Percentiles rank a stretch among this genome's conserved stretches.
Evolutionary conservation across 805 yeast genomes (phyloP).

Genomic region (Starmerella davenportii): DNA sequence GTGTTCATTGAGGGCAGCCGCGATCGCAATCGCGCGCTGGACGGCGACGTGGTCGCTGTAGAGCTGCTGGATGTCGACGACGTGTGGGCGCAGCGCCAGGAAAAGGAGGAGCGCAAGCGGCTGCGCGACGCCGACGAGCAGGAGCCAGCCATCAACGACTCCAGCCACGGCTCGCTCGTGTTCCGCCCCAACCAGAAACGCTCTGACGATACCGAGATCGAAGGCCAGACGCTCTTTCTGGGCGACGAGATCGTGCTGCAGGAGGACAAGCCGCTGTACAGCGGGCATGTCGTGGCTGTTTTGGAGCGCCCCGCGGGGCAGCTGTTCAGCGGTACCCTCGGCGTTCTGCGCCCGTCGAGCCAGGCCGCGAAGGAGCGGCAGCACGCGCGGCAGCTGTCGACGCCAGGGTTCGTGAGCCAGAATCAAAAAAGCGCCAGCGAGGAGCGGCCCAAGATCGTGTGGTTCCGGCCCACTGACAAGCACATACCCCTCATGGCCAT

Average conservation of each 20-base stretch:
- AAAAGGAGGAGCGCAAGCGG: conserved; percentile 92
- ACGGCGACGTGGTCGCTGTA: conserved; percentile 91
- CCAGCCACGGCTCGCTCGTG: conserved; percentile 28
- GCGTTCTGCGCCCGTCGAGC: conserved; percentile 85
- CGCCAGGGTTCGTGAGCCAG: conserved; percentile 20
- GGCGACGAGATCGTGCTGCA: conserved; percentile 68
- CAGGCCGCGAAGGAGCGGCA: conserved; percentile 67
- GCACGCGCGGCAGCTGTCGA: conserved; percentile 18
- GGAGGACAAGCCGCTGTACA: conserved; percentile 81
- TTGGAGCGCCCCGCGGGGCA: conserved; percentile 96
- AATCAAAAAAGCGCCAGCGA: background rate
- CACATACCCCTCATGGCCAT: conserved; percentile 95
- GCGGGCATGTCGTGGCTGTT: conserved; percentile 97
- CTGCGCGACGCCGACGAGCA: conserved; percentile 40
- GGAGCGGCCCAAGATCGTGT: conserved; percentile 77
- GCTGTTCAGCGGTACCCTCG: conserved; percentile 83
- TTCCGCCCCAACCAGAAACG: conserved; percentile 95
- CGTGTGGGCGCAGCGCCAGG: conserved; percentile 92
- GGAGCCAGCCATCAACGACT: background rate
- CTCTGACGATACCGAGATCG: conserved; percentile 96
- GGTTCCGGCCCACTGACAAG: conserved; percentile 98
- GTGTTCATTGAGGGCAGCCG: conserved; percentile 95
- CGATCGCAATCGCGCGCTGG: conserved; percentile 92
- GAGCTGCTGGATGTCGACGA: conserved; percentile 90
- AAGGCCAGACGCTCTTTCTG: conserved; percentile 79